These are phyloP conservation scores for Diaporthe nobilis DNA, from an alignment of 2,329 filamentous ascomycete species.

Conservation along the genomic window DNA sequence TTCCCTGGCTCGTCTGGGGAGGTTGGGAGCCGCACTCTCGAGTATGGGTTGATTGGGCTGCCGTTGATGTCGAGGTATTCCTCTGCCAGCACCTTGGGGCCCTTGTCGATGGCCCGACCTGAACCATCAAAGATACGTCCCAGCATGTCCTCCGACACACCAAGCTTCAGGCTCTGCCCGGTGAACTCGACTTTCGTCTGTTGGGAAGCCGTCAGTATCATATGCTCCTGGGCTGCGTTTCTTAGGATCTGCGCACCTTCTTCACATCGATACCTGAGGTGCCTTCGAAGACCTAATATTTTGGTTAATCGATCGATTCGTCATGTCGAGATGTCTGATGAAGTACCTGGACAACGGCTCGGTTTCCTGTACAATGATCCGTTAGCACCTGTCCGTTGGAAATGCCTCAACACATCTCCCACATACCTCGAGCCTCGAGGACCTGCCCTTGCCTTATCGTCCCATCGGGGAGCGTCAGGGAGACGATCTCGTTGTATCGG, in stretches of 20 bases:
- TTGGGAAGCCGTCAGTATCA: constrained; percentile 39
- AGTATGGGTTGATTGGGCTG: constrained; percentile 98
- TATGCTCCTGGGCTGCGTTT: neutral
- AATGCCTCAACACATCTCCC: constrained; percentile 36
- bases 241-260: constrained; percentile 74
- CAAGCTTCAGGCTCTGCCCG: constrained; percentile 96
- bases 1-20: neutral
- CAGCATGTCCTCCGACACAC: constrained; percentile 99
- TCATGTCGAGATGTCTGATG: constrained; percentile 33
- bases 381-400: constrained; percentile 31
- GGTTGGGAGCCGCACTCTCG: constrained; percentile 74
- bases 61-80: constrained; percentile 99
- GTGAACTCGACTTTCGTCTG: constrained; percentile 98
- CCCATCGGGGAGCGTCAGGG: constrained; percentile 94
- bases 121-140: constrained; percentile 99
- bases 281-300: constrained; percentile 90
- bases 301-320: constrained; percentile 48
- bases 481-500: constrained; percentile 97
- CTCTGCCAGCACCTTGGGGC: constrained; percentile 96
- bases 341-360: constrained; percentile 92
- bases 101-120: constrained; percentile 98
- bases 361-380: constrained; percentile 73
- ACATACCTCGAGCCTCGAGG: constrained; percentile 92
- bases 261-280: constrained; percentile 98
- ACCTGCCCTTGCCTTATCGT: constrained; percentile 95